Evolutionary conservation across 2,329 filamentous ascomycete genomes (phyloP).

Genomic region (Alternaria sp.): DNA sequence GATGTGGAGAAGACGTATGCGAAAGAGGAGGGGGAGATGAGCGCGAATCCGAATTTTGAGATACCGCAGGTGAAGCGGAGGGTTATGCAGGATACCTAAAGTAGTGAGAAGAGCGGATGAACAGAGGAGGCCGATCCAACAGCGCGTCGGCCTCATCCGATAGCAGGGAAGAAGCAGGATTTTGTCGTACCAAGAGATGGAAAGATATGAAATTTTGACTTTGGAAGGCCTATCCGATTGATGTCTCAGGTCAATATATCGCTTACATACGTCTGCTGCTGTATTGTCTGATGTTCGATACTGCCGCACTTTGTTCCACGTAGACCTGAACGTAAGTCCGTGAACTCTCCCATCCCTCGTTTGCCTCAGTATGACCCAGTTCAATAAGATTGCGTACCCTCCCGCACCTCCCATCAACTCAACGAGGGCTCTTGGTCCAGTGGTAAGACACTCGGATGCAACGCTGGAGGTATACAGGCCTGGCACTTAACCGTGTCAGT

Average conservation of each 20-base stretch:
- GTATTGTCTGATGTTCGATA: neutral
- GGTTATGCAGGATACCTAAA: rapidly evolving
- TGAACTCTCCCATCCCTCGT: no score
- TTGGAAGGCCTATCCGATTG: neutral
- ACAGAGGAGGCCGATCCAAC: neutral
- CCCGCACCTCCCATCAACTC: neutral
- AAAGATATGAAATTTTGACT: neutral
- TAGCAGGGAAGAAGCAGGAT: neutral
- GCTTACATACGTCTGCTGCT: neutral
- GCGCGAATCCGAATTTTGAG: constrained; percentile 27
- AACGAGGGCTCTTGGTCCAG: constrained; percentile 2
- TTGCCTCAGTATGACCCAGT: no score
- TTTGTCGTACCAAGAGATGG: neutral
- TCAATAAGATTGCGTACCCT: neutral
- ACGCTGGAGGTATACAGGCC: neutral
- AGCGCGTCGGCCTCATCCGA: neutral
- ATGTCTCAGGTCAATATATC: neutral
- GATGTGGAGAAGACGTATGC: constrained; percentile 22
- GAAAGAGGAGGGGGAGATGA: constrained; percentile 15
- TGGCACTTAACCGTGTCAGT: neutral
- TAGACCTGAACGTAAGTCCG: neutral
- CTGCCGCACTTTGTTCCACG: neutral
- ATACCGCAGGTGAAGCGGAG: constrained; percentile 4
- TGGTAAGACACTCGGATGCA: constrained; percentile 1
- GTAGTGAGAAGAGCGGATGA: neutral